A percentile compares a stretch with the other conserved stretches of the same genome.
phyloP scores from a whole-genome alignment of 306 rosid genomes.

The Quercus gilva region DNA sequence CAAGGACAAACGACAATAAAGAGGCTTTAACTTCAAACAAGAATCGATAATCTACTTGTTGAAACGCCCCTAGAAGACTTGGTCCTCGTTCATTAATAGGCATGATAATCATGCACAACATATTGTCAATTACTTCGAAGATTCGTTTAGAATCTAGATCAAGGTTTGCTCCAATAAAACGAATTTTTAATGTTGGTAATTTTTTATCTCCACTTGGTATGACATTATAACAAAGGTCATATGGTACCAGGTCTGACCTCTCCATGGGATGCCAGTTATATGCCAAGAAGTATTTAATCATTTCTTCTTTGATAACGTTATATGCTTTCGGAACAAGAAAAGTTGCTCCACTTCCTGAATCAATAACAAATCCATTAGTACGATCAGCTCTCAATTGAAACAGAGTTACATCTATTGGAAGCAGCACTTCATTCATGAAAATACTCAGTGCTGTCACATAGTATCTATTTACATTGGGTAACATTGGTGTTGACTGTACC shows the following conservation, averaged over 20 bases:
- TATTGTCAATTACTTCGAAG: not conserved
- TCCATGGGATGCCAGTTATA: not conserved
- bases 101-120: not conserved
- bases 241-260: not conserved
- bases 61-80: not conserved
- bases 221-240: not conserved
- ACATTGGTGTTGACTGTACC: not conserved
- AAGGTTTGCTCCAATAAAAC: not conserved
- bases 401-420: no score
- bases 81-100: not conserved
- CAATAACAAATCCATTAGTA: no score
- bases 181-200: not conserved
- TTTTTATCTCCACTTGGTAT: not conserved
- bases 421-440: no score
- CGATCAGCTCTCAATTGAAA: no score
- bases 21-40: not conserved
- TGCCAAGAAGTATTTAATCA: not conserved
- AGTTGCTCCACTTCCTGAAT: no score
- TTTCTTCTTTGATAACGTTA: not conserved
- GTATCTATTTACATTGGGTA: no score
- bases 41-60: conserved; percentile 8
- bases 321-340: no score
- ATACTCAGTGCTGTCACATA: no score
- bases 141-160: not conserved
- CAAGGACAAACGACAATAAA: not conserved